A percentile compares a stretch with the other conserved stretches of the same genome.
These are phyloP conservation scores for Malus domestica DNA, from an alignment of 306 rosid species.

Conservation along the genomic window DNA sequence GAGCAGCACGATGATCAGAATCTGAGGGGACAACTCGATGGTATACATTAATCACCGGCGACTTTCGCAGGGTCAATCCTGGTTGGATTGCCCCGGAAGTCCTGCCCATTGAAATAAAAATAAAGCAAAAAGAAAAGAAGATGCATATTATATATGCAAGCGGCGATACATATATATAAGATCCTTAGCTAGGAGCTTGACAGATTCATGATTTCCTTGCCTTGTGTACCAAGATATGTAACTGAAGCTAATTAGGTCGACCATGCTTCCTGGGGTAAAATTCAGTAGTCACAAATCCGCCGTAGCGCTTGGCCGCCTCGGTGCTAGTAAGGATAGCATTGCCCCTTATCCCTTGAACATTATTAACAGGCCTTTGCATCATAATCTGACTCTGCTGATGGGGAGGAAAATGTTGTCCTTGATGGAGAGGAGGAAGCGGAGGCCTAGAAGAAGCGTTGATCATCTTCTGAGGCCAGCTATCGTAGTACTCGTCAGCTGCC, in stretches of 20 bases:
- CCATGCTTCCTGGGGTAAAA: not conserved
- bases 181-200: not conserved
- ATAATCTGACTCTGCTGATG: not conserved
- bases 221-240: not conserved
- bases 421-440: not conserved
- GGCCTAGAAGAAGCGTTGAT: not conserved
- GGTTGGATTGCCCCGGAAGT: not conserved
- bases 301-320: constrained; percentile 8
- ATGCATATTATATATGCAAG: not conserved
- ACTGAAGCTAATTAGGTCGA: not conserved
- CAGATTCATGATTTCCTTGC: not conserved
- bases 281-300: not conserved
- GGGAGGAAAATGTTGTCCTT: not conserved
- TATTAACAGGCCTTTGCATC: not conserved
- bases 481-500: not conserved
- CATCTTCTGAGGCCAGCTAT: not conserved
- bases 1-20: not conserved
- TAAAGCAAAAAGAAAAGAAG: not conserved
- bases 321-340: not conserved
- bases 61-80: not conserved
- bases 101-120: not conserved
- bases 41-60: not conserved
- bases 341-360: not conserved
- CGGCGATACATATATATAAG: not conserved
- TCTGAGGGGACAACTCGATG: not conserved